Percentiles rank a stretch among this genome's conserved stretches.
These are phyloP conservation scores for Medicago truncatula DNA, from an alignment of 306 rosid species.

Conservation along the genomic window MtrunA17r5.0-ANR NC_053047.1:30210001-30210500, in stretches of 20 bases:
- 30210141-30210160: not conserved
- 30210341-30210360: not conserved
- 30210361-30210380: not conserved
- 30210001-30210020: not conserved
- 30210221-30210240: too few species aligned
- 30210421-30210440: not conserved
- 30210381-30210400: not conserved
- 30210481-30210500: too few species aligned
- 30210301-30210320: too few species aligned
- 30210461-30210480: too few species aligned
- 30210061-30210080: not conserved
- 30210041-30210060: not conserved
- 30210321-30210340: not conserved
- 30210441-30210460: too few species aligned
- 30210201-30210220: too few species aligned
- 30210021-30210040: fast-evolving
- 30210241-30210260: too few species aligned
- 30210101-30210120: not conserved
- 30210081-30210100: not conserved
- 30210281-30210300: not conserved
- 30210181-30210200: not conserved
- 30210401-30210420: not conserved
- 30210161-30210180: not conserved
- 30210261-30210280: too few species aligned
- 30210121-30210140: not conserved